Evolutionary conservation across 108 stramenopile genomes (phyloP).

Genomic region (Mediolabrus comicus): DNA sequence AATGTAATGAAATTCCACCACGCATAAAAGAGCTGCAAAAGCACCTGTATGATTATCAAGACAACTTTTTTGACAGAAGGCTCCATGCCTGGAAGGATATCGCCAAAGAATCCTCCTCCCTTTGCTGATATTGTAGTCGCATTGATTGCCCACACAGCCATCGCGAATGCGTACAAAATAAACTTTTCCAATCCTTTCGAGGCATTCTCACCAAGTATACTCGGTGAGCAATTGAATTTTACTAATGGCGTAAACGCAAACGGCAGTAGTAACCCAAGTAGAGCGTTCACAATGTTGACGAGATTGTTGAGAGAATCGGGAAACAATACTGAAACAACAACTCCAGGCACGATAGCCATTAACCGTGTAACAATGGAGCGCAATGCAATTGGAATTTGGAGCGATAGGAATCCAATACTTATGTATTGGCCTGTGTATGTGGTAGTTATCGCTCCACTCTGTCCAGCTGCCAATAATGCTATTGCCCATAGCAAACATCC

Average conservation of each 20-base stretch:
- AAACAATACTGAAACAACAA: slow-evolving; percentile 67
- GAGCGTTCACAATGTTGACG: slow-evolving; percentile 76
- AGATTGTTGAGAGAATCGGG: slow-evolving; percentile 62
- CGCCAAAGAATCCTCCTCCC: slow-evolving; percentile 67
- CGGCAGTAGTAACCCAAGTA: slow-evolving; percentile 71
- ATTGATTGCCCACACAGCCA: slow-evolving; percentile 56
- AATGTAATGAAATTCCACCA: slow-evolving; percentile 43
- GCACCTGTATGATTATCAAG: slow-evolving; percentile 43
- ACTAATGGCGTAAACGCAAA: slow-evolving; percentile 83
- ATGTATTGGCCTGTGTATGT: slow-evolving; percentile 89
- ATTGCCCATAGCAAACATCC: slow-evolving; percentile 81
- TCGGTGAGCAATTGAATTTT: slow-evolving; percentile 56
- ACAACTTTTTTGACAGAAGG: slow-evolving; percentile 29
- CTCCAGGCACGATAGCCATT: slow-evolving; percentile 74
- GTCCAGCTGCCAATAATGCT: slow-evolving; percentile 83
- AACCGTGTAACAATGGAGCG: slow-evolving; percentile 72
- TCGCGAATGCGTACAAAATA: slow-evolving; percentile 45
- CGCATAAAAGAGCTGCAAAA: slow-evolving; percentile 47
- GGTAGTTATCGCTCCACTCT: slow-evolving; percentile 77
- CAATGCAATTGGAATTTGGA: slow-evolving; percentile 57
- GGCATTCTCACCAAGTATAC: slow-evolving; percentile 67
- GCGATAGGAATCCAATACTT: slow-evolving; percentile 83
- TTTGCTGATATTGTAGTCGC: slow-evolving; percentile 48
- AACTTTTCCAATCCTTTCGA: slow-evolving; percentile 38
- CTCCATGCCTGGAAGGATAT: slow-evolving; percentile 24